These are phyloP conservation scores for Zoysia matrella DNA, from an alignment of 202 grass and related monocot genomes.

Conservation along the genomic window DNA sequence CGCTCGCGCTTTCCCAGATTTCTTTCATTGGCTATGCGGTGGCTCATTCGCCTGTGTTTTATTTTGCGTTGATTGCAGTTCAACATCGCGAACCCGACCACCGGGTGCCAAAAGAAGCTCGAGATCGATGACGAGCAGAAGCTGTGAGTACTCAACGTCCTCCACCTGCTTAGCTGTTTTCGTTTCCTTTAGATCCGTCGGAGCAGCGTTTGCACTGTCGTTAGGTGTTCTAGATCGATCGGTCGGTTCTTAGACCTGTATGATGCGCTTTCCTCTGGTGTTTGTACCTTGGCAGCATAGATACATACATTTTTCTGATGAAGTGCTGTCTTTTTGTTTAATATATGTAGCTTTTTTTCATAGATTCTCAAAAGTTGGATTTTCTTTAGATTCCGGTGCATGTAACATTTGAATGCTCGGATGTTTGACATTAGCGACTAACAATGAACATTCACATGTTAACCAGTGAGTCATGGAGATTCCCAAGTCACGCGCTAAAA, in stretches of 20 bases:
- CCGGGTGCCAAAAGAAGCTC: constrained; percentile 94
- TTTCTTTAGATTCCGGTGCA: too few relatives aligned
- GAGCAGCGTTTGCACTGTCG: not conserved
- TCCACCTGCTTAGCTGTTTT: not conserved
- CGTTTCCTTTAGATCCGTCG: not conserved
- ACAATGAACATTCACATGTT: not conserved
- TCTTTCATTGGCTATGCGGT: not conserved
- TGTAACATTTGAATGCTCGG: not conserved
- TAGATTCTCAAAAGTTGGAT: not conserved
- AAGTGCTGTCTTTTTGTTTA: too few relatives aligned
- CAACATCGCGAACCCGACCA: constrained; percentile 89
- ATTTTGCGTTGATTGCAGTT: constrained; percentile 51
- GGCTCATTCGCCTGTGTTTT: constrained; percentile 13
- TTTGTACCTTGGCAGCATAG: too few relatives aligned
- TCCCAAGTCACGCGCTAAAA: not conserved
- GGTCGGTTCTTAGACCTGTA: not conserved
- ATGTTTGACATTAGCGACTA: not conserved
- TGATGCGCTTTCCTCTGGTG: not conserved
- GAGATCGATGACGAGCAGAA: constrained; percentile 97
- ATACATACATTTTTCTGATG: too few relatives aligned
- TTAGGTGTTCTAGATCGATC: not conserved
- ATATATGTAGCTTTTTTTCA: not conserved
- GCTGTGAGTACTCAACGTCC: constrained; percentile 62
- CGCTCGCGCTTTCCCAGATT: not conserved
- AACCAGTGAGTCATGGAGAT: not conserved